Base-by-base conservation (phyloP, 306 rosid genomes). In the Vigna hirtella region DNA sequence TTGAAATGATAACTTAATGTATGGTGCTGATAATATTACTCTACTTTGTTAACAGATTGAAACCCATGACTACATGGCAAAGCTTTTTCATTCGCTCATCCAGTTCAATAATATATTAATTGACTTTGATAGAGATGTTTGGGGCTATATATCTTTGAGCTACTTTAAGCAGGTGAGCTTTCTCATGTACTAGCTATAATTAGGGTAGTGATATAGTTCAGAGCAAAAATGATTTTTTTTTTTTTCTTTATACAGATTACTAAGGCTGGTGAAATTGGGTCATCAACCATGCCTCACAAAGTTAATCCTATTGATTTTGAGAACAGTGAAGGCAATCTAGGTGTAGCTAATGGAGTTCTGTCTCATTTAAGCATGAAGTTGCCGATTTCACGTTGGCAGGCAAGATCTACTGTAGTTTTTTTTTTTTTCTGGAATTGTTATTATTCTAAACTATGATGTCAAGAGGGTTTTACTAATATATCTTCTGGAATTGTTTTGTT, bases 281-380 rank as follows among this genome's bases (percentile, higher is more conserved):
- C 94, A 9, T 91, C 96, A 81, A 93, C 98, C 6, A 93, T 93
- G 98, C 97, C 97, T 80, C 98, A 93, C 87, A 91, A 91, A 84
- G 98, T 94, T 38, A 94, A 94, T 82, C 98, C 98, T 10, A 94
- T 94, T 85, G 98, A 94, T 88, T 94, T 91, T 86, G 98, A 94
- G 80, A 94, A 90, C 66, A 91, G 98, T 52, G 97, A 91, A 89
- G 98, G 98, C 72, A 94, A 91, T 85, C 90, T 94, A 70, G 98
- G 97, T 11, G 85, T 90, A 63, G 98, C 96, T 82, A 88, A 84
- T 81, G 94, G 89, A 75, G 79, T 83, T 59, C 83, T 91, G 15
- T 87, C 97, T 76, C 96, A 90, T 72, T 85, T 91, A 58, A 86
- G 97, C 84, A 89, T 70, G 83, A 93, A 93, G 88, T 86, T 93